A percentile compares a stretch with the other conserved stretches of the same genome.
phyloP scores from a whole-genome alignment of 1,139 yeast genomes.

The Candida neerlandica region DNA sequence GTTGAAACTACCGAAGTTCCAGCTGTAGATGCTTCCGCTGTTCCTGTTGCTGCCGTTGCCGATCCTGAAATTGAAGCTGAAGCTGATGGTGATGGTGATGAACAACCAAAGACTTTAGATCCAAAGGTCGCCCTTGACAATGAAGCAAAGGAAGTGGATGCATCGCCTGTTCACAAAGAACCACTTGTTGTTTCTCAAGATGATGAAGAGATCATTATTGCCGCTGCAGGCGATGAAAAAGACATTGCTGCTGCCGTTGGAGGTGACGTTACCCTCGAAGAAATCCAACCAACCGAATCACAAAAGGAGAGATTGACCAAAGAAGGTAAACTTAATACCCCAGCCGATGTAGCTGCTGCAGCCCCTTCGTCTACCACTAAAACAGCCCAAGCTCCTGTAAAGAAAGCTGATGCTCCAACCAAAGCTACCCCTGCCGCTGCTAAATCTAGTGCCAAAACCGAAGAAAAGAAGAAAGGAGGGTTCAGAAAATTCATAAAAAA shows the following conservation, averaged over 20 bases:
- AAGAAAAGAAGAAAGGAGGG: conserved; percentile 20
- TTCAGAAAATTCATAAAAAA: conserved; percentile 18
- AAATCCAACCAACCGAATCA: conserved; percentile 44
- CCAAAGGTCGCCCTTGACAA: conserved; percentile 27
- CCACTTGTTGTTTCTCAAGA: conserved; percentile 13
- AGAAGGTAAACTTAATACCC: conserved; percentile 30
- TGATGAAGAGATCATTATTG: conserved; percentile 40
- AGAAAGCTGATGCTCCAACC: conserved; percentile 10
- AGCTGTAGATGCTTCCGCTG: conserved; percentile 4
- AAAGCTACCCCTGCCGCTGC: conserved; percentile 3
- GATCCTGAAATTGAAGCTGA: conserved; percentile 8
- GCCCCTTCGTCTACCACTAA: conserved; percentile 12
- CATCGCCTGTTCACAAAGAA: conserved; percentile 22
- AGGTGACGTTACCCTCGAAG: conserved; percentile 43
- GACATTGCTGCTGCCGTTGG: conserved; percentile 42
- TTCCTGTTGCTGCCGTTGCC: conserved; percentile 5
- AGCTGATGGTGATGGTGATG: conserved; percentile 12
- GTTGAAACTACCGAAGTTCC: conserved; percentile 8
- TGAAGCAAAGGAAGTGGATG: conserved; percentile 32
- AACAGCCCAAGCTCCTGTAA: conserved; percentile 11
- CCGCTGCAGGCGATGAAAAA: conserved; percentile 38
- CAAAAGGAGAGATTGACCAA: conserved; percentile 37
- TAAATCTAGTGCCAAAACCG: conserved; percentile 11
- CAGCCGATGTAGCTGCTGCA: neutral
- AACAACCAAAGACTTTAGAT: conserved; percentile 30